Evolutionary conservation across 208 protist species (phyloP), one percentile per base, ranked within the genome.

Genomic region (Trypanosoma conorhini): DNA sequence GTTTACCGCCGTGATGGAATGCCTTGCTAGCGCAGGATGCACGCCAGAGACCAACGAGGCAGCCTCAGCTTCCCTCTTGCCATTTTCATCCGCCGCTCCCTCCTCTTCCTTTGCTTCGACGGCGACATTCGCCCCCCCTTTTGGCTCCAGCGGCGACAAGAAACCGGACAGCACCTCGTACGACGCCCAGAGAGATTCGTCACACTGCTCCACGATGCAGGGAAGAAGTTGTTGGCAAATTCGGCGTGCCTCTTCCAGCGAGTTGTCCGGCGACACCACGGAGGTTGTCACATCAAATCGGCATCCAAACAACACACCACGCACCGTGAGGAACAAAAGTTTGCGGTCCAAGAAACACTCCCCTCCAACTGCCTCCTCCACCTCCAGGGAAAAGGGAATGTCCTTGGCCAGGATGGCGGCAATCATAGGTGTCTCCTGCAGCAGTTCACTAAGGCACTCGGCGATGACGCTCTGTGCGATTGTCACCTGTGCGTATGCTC

Each of bases 201-300:
- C 79, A 38, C 86, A 91, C 73, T 92, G 83, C 70, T 96, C 91
- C 35, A 96, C 58, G 62, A 93, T 85, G 13, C 70, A 65, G 3
- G 81, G 71, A 33, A 82, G 38, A 51, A 91, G 70, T 50, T 38
- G 22, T 3, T 75, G 21, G 55, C 76, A 86, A 63, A 82, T 66
- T 8, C 52, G 55, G 10, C 33, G 62, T 19, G 69, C 72, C 26
- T 71, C 70, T 24, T 67, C 24, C 15, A 74, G 8, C 0, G 63
- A 70, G 30, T 82, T 73, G 26, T 77, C 70, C 4, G 78, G 77
- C 26, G 44, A 46, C 33, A 63, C 31, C 28, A 70, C 59, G 15
- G 70, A 62, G 9, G 51, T 52, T 63, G 60, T 57, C 1, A 85
- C 84, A 38, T 91, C 84, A 63, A 96, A 96, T 17, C 72, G 83